Evolutionary conservation across 2,329 filamentous ascomycete species (phyloP).

Genomic region (Neofusicoccum sp.): DNA sequence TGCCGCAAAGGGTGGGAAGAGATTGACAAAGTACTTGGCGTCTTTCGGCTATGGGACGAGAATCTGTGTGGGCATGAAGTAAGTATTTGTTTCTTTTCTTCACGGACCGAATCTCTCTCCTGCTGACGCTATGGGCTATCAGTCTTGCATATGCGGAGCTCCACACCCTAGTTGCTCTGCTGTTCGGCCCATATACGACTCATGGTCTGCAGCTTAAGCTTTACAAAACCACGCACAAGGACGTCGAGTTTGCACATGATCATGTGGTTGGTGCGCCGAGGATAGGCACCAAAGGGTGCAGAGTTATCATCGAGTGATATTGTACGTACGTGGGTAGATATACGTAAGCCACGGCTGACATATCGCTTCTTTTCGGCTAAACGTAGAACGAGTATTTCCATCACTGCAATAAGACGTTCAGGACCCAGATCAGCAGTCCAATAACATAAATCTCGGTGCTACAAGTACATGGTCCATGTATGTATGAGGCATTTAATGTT

Average conservation of each 20-base stretch:
- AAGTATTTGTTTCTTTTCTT: conserved; percentile 35
- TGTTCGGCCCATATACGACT: conserved; percentile 1
- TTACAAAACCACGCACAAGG: conserved; percentile 13
- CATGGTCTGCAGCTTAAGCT: conserved; percentile 18
- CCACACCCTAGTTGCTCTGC: conserved; percentile 14
- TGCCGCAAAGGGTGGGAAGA: conserved; percentile 39
- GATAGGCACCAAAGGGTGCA: background rate
- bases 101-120: background rate
- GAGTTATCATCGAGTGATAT: background rate
- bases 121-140: background rate
- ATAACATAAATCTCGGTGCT: too few species aligned
- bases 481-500: too few species aligned
- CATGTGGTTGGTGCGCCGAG: background rate
- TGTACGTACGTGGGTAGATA: too few species aligned
- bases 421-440: too few species aligned
- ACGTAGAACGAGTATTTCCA: too few species aligned
- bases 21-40: conserved; percentile 56
- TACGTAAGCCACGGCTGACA: too few species aligned
- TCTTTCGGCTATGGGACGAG: conserved; percentile 64
- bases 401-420: too few species aligned
- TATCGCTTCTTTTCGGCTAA: too few species aligned
- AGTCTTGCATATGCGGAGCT: conserved; percentile 19
- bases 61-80: conserved; percentile 68
- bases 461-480: too few species aligned
- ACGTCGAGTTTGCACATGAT: conserved; percentile 19